phyloP scores from a whole-genome alignment of 2,329 filamentous ascomycete genomes.

The Zasmidium cellare region DNA sequence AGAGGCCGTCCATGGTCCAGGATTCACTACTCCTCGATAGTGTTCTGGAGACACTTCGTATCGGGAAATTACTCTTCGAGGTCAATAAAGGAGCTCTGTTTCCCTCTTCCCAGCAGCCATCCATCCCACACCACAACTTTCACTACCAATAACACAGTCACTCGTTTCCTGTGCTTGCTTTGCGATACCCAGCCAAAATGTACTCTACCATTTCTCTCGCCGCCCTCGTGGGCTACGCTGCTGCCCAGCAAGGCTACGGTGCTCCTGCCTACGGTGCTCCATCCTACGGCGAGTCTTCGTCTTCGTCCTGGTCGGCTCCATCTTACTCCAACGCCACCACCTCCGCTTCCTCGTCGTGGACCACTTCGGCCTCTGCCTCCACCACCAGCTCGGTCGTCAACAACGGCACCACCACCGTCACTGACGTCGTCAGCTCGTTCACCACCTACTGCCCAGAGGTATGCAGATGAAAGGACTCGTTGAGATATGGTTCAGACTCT shows the following conservation, averaged over 20 bases:
- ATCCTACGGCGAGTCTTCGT: too few species aligned
- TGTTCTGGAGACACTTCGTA: neutral
- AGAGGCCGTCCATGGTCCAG: neutral
- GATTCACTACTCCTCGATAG: neutral
- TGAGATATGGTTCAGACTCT: too few species aligned
- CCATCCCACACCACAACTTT: neutral
- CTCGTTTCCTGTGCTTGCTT: neutral
- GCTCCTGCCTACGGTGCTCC: neutral
- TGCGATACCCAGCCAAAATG: neutral
- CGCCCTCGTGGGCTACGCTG: neutral
- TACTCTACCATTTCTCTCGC: neutral
- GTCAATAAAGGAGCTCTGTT: neutral
- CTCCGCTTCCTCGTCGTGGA: neutral
- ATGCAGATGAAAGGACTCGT: neutral
- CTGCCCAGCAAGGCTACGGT: neutral
- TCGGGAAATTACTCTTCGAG: neutral
- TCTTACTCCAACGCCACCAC: neutral
- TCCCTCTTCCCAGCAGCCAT: neutral
- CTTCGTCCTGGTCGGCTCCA: neutral
- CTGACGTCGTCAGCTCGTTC: constrained; percentile 63
- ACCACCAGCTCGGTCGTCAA: neutral
- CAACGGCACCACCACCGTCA: constrained; percentile 38
- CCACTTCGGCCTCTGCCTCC: neutral
- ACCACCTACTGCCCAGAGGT: constrained; percentile 69
- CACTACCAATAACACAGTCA: neutral